Conservation (phyloP, 768 basidiomycete genomes). For the Suillus alpinus region DNA sequence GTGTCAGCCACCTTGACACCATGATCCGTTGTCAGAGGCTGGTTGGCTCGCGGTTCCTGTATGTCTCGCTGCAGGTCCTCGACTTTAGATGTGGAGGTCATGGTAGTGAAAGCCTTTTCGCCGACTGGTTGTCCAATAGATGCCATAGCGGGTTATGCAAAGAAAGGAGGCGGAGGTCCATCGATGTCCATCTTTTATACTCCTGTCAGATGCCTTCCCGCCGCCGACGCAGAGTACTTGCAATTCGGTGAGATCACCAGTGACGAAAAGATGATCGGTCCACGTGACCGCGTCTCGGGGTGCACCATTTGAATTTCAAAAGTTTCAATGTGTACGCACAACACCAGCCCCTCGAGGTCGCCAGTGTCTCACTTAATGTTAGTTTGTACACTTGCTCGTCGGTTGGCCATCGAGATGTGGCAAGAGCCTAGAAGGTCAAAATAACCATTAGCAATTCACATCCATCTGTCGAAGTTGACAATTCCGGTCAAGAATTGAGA, state of each 20-base stretch:
- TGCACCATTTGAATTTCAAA: background rate
- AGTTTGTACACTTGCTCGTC: background rate
- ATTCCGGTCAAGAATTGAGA: background rate
- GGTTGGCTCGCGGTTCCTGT: slow-evolving; percentile 14
- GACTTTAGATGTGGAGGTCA: slow-evolving; percentile 17
- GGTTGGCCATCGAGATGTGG: background rate
- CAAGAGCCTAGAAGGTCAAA: background rate
- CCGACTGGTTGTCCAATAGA: slow-evolving; percentile 11
- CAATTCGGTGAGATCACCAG: slow-evolving; percentile 3
- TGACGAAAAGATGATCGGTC: slow-evolving; percentile 19
- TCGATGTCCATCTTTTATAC: background rate
- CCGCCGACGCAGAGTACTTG: slow-evolving; percentile 9
- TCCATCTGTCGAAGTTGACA: background rate
- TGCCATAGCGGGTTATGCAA: slow-evolving; percentile 10
- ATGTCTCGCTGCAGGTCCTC: slow-evolving; percentile 25
- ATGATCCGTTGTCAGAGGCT: slow-evolving; percentile 55
- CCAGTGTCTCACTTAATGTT: background rate
- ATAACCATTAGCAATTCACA: background rate
- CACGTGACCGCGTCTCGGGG: slow-evolving; percentile 1
- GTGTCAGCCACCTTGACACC: slow-evolving; percentile 59
- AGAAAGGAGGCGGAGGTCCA: background rate
- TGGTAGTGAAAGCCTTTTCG: slow-evolving; percentile 11
- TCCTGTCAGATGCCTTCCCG: slow-evolving; percentile 10
- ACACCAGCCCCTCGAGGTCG: background rate
- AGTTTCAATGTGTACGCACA: background rate